Evolutionary conservation across 352 stramenopile species (phyloP), one percentile per base, ranked within the genome.

Genomic region (Phytophthora fragariaefolia): DNA sequence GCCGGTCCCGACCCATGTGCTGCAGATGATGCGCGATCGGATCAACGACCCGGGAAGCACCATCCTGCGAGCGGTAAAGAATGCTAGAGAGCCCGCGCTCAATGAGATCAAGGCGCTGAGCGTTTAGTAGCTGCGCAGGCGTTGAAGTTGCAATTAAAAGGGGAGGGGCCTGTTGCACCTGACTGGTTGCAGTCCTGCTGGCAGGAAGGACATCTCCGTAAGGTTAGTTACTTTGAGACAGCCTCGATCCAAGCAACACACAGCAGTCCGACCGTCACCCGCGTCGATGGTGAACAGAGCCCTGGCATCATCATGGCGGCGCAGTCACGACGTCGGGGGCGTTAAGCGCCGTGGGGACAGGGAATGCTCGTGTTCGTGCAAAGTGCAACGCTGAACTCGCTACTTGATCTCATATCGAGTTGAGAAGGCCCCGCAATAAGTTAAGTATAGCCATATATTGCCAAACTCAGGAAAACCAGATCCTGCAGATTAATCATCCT

Each of bases 11-110:
- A 69, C 46, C 6, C 46, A 74, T n/a, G 42, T 71, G 34, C 24
- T 81, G 43, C 58, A 60, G 45, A 62, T 53, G 27, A 77, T 81
- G 62, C 66, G 73, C 23, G 59, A 78, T 13, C 61, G 68, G 27
- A 76, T 79, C 59, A 70, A 73, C 47, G 62, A 73, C 0, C 72
- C 70, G 3, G 61, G 60, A 1, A 70, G 77, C 34, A 55, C 62
- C n/a, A 79, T 81, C 57, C 47, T 79, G 2, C 36, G 45, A 1
- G 61, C 70, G 13, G 30, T 79, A 12, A 77, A 72, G 32, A 55
- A 71, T 0, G 64, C 43, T 2, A 48, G 55, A 0, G 27, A 73
- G 42, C 64, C 68, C 34, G 61, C 66, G 17, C 15, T 40, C 15
- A 57, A 66, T 46, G 64, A 77, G 7, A 64, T 61, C 2, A 64